phyloP scores from a whole-genome alignment of 768 basidiomycete species.

The Phaeotremella skinneri region DNA sequence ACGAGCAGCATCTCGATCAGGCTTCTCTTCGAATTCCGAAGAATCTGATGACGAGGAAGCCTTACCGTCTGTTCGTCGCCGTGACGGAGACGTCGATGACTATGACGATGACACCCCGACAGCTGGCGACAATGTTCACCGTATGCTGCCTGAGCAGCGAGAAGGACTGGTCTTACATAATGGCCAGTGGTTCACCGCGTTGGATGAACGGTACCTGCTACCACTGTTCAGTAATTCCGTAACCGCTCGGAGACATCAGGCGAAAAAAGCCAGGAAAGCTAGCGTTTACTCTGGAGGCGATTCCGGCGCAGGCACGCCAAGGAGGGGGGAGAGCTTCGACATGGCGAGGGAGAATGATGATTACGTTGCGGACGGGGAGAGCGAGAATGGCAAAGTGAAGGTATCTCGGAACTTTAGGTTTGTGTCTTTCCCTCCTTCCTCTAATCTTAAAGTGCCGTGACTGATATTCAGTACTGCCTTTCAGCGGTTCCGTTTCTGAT shows the following conservation, averaged over 20 bases:
- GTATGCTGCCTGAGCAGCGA: no score
- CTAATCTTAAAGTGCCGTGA: neutral
- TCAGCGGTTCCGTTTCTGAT: constrained; percentile 50
- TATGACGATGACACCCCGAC: constrained; percentile 15
- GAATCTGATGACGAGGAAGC: constrained; percentile 45
- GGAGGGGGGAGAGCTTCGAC: constrained; percentile 33
- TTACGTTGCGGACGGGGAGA: constrained; percentile 37
- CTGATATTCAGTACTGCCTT: neutral
- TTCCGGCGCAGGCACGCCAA: constrained; percentile 33
- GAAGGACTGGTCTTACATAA: constrained; percentile 57
- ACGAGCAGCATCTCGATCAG: constrained; percentile 29
- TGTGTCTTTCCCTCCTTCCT: constrained; percentile 12
- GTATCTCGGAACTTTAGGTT: constrained; percentile 48
- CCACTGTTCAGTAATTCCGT: constrained; percentile 65
- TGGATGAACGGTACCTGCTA: constrained; percentile 90
- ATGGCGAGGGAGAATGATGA: constrained; percentile 30
- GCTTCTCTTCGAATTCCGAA: constrained; percentile 41
- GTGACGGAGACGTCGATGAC: neutral
- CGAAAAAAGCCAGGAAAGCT: constrained; percentile 33
- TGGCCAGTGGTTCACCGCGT: constrained; percentile 89
- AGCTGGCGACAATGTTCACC: neutral
- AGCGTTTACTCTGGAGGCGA: constrained; percentile 34
- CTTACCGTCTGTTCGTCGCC: constrained; percentile 36
- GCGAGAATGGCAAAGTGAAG: constrained; percentile 51
- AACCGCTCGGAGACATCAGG: constrained; percentile 45